Conservation (phyloP, 2,329 filamentous ascomycete species). For the Arthrobotrys conoides region DNA sequence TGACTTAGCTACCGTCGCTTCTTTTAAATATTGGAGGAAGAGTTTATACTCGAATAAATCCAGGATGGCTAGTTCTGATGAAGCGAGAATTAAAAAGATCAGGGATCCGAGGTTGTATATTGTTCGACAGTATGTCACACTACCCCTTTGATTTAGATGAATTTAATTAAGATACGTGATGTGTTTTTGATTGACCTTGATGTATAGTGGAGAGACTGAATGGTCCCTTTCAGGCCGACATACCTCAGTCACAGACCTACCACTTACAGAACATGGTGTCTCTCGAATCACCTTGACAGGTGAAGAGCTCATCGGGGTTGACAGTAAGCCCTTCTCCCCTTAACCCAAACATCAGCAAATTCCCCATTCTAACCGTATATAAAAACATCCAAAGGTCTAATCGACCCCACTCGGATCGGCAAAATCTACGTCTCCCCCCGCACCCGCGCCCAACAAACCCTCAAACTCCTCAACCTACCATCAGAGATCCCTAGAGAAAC, state of each 20-base stretch:
- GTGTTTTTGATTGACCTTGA: neutral
- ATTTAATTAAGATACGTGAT: neutral
- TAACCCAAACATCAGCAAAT: neutral
- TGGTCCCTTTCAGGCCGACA: constrained; percentile 86
- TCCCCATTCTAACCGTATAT: neutral
- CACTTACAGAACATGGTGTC: constrained; percentile 85
- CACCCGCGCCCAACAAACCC: constrained; percentile 85
- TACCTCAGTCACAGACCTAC: constrained; percentile 88
- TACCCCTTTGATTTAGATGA: neutral
- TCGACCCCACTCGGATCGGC: constrained; percentile 66
- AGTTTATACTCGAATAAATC: neutral
- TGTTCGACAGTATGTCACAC: constrained; percentile 49
- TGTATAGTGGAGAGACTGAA: constrained; percentile 81
- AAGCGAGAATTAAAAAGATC: constrained; percentile 59
- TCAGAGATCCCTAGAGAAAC: constrained; percentile 74
- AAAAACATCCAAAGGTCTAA: constrained; percentile 20
- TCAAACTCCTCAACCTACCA: constrained; percentile 82
- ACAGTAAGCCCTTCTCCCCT: constrained; percentile 76
- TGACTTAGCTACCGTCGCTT: constrained; percentile 17
- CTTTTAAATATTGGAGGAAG: neutral
- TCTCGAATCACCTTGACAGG: constrained; percentile 82
- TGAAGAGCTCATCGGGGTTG: constrained; percentile 83
- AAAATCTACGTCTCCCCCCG: constrained; percentile 85
- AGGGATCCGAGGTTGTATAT: constrained; percentile 57
- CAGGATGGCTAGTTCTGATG: constrained; percentile 53